Percentiles rank a stretch among this genome's conserved stretches.
These are phyloP conservation scores for Glycyrrhiza uralensis DNA, from an alignment of 306 rosid species.

Conservation along the genomic window DNA sequence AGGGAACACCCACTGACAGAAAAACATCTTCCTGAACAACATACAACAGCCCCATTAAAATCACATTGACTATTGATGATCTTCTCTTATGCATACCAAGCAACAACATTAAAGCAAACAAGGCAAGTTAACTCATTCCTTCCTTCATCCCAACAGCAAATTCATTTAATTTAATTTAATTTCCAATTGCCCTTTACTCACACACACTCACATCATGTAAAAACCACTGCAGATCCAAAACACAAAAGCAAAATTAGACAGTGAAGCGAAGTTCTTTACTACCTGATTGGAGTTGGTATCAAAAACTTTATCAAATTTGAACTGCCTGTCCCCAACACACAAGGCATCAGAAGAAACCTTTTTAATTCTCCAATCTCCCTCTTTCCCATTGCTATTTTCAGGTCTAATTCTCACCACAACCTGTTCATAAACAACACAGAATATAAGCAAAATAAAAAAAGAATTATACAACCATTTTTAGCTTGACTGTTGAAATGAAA, in stretches of 20 bases:
- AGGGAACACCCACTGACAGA: conserved; percentile 65
- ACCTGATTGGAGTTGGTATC: conserved; percentile 73
- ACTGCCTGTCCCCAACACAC: conserved; percentile 47
- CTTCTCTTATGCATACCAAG: background rate
- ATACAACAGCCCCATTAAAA: conserved; percentile 25
- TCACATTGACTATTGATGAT: conserved; percentile 1
- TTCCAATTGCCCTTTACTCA: background rate
- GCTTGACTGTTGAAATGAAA: background rate
- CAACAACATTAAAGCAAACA: background rate
- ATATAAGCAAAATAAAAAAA: background rate
- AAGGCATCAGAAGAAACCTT: conserved; percentile 58
- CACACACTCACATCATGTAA: background rate
- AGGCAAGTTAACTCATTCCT: background rate
- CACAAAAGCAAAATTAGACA: background rate
- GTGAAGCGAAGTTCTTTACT: conserved; percentile 18
- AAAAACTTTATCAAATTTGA: conserved; percentile 67
- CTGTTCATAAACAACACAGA: conserved; percentile 28
- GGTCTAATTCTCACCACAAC: conserved; percentile 85
- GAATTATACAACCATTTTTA: background rate
- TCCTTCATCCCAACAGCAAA: background rate
- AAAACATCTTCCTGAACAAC: conserved; percentile 77
- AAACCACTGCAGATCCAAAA: background rate
- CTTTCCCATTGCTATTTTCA: conserved; percentile 32
- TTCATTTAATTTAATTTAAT: background rate
- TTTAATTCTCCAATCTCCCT: conserved; percentile 44